Evolutionary conservation across 176 grass and related monocot species (phyloP).

Genomic region (Musa itinerans): DNA sequence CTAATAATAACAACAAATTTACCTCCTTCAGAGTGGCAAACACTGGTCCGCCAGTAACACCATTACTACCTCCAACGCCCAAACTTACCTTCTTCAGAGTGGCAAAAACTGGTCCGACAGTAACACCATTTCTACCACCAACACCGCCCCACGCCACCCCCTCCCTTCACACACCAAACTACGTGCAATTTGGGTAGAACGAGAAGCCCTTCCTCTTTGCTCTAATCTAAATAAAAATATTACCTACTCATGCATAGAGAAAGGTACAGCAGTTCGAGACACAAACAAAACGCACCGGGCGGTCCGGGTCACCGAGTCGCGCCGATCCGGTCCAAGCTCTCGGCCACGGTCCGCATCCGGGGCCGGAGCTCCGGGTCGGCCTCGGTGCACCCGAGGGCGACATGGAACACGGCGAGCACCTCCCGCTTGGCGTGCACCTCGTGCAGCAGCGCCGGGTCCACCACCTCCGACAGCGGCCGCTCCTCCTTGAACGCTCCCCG

Average conservation of each 20-base stretch:
- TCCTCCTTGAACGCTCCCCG: slow-evolving; percentile 85
- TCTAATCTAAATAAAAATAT: not conserved
- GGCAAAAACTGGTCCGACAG: no score
- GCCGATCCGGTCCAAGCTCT: slow-evolving; percentile 70
- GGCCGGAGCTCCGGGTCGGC: slow-evolving; percentile 67
- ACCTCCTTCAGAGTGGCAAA: no score
- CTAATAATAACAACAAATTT: no score
- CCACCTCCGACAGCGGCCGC: slow-evolving; percentile 88
- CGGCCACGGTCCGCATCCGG: slow-evolving; percentile 69
- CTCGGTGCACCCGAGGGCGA: slow-evolving; percentile 87
- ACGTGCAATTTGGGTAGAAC: not conserved
- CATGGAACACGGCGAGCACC: slow-evolving; percentile 89
- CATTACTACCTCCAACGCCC: no score
- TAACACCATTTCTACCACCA: no score
- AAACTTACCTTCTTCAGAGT: no score
- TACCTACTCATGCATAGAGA: slow-evolving; percentile 1
- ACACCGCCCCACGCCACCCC: no score
- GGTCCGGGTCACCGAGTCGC: not conserved
- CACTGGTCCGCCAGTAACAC: no score
- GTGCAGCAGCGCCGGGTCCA: slow-evolving; percentile 78
- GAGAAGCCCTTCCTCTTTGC: not conserved
- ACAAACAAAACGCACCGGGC: not conserved
- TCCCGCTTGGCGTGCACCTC: slow-evolving; percentile 99
- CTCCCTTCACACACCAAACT: no score
- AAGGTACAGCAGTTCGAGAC: slow-evolving; percentile 9